Base-by-base conservation (phyloP, 1,284 basidiomycete species). In the Trametes versicolor region DNA sequence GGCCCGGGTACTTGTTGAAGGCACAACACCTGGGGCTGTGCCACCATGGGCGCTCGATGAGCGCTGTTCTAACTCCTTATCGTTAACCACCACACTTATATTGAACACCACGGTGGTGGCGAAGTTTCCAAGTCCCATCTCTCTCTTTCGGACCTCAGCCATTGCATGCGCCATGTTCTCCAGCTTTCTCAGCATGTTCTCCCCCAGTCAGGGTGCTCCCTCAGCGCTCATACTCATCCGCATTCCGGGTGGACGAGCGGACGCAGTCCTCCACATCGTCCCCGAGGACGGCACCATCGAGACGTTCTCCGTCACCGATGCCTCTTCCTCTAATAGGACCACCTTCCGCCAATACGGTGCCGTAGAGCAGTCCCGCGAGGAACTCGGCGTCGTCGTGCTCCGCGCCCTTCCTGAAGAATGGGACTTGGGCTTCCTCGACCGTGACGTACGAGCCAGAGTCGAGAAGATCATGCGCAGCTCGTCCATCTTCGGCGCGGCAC, bases 271-370 rank as follows among this genome's bases (percentile, higher is more conserved):
- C 13, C 45, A 48, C 23, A 23, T 48, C 21, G 21, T 48, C 9
- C 23, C 45, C n/a, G 45, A 48, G 45, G 45, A 48, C 21, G 45
- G 45, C 23, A 25, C n/a, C 23, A 48, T 48, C 45, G 45, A 48
- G 23, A 25, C 13, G 23, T 48, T 9, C 45, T 6, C 45, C 45
- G 21, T 21, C 23, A 7, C 45, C 23, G 17, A 13, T 2, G 1
- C 21, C n/a, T 12, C 21, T 4, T 9, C 21, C 13, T 19, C 19
- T 21, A 7, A 10, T 25, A 7, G 21, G 2, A 25, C 23, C 21
- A 12, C 19, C 43, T 23, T 45, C 19, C 45, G 45, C 23, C 23
- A 25, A 23, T 25, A 25, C 45, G 23, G 45, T 8, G 8, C 45
- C 10, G 23, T 13, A 23, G 45, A 48, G 45, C 45, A 48, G 23